Evolutionary conservation across 2,329 filamentous ascomycete species (phyloP), one percentile per base, ranked within the genome.

Genomic region (Alternaria sp.): DNA sequence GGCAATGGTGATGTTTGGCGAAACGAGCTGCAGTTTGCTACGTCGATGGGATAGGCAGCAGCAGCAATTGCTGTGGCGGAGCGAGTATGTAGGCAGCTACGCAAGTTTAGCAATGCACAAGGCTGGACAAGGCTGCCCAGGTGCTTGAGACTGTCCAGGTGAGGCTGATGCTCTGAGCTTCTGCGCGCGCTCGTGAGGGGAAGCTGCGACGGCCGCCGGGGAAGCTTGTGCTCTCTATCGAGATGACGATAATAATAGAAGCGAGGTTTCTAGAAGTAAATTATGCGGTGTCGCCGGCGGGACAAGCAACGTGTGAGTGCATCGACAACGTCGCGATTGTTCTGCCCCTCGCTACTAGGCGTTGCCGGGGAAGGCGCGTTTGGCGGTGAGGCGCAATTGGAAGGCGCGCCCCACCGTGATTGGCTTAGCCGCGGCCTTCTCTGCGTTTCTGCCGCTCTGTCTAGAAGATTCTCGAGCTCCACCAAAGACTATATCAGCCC

Each of bases 391-490:
- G 58, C 63, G 56, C 60, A 52, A 46, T 21, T n/a, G 57, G 51
- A 58, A 47, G 54, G 62, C 50, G 43, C 28, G 54, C 30, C 59
- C 51, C 40, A 56, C 62, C 28, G 53, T 72, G 66, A 77, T 77
- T 77, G 74, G 75, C 64, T 58, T 46, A 17, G 32, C 65, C 17
- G 63, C 36, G 25, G 55, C 61, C 67, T 77, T 77, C 74, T 71
- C 67, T 69, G 67, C 57, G 60, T 65, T 78, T 77, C 74, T 77
- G 72, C 74, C 73, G 66, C 62, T 65, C 65, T 73, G 69, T 75
- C 75, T 77, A 76, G 75, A 77, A 77, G 72, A 76, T 79, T 78
- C 75, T 78, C 69, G 72, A 77, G 71, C 73, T 76, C 71, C 73
- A 72, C 71, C 67, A 69, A 53, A 62, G 66, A 67, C 62, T 78